Conservation (phyloP, 257 asterid species). For the Salvia hispanica region DNA sequence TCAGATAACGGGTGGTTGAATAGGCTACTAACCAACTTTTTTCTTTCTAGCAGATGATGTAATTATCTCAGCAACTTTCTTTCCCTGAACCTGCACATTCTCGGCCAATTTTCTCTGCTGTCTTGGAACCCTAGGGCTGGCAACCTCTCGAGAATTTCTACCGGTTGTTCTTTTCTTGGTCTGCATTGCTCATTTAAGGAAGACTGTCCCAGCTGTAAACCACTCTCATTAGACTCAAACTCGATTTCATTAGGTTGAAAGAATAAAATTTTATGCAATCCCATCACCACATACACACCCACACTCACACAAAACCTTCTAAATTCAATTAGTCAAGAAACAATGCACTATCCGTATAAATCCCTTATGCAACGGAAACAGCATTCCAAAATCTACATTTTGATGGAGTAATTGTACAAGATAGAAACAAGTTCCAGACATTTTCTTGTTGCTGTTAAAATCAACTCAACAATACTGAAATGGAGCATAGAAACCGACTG, state of each 20-base stretch:
- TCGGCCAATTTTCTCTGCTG: constrained; percentile 63
- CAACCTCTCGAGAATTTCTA: constrained; percentile 57
- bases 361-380: background rate
- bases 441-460: background rate
- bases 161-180: constrained; percentile 63
- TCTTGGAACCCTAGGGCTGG: constrained; percentile 63
- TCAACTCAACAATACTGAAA: constrained; percentile 14
- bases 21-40: constrained; percentile 58
- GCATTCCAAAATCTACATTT: background rate
- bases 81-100: constrained; percentile 61
- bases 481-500: background rate
- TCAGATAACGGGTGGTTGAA: constrained; percentile 21
- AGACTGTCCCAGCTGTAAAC: constrained; percentile 31
- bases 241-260: constrained; percentile 21
- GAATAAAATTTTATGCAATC: background rate
- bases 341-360: background rate
- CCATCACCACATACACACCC: constrained; percentile 3
- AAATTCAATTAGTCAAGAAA: background rate
- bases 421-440: constrained; percentile 9
- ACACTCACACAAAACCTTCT: background rate
- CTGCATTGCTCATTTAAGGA: constrained; percentile 57
- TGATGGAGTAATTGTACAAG: background rate
- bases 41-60: constrained; percentile 92
- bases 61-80: constrained; percentile 71
- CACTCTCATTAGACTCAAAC: constrained; percentile 23